Percentiles rank a stretch among this genome's conserved stretches.
Conservation (phyloP, 306 rosid genomes). For the Lotus japonicus region DNA sequence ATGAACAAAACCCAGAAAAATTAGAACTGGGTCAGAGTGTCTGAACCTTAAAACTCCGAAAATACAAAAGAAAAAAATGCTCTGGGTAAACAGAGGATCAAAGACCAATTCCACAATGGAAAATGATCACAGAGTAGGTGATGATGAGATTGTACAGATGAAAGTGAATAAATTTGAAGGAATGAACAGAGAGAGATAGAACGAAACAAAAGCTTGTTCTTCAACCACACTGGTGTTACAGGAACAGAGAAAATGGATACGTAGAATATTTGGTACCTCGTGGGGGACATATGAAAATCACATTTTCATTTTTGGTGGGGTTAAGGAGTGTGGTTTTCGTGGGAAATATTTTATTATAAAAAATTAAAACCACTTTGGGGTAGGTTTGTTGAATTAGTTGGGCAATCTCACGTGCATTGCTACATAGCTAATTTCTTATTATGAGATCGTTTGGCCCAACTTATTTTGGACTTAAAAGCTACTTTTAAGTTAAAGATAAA, state of each 20-base stretch:
- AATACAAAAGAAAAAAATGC: neutral
- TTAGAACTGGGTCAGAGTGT: neutral
- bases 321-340: neutral
- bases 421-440: too few relatives aligned
- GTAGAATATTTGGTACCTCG: neutral
- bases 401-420: too few relatives aligned
- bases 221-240: conserved; percentile 20
- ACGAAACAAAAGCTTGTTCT: conserved; percentile 17
- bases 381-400: conserved; percentile 1
- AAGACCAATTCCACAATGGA: conserved; percentile 15
- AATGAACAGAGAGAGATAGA: conserved; percentile 24
- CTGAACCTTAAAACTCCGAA: neutral
- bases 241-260: conserved; percentile 10
- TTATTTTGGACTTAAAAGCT: too few relatives aligned
- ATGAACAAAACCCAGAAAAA: conserved; percentile 4
- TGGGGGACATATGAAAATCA: neutral
- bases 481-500: too few relatives aligned
- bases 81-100: conserved; percentile 7
- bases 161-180: conserved; percentile 36
- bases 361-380: neutral
- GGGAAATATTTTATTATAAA: neutral
- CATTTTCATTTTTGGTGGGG: conserved; percentile 1
- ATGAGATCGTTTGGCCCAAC: too few relatives aligned
- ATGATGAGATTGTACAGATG: conserved; percentile 10
- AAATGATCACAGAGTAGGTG: neutral